Evolutionary conservation across 371 early-diverging fungal genomes (phyloP), one percentile per base, ranked within the genome.

Genomic region (Chytridiales sp.): DNA sequence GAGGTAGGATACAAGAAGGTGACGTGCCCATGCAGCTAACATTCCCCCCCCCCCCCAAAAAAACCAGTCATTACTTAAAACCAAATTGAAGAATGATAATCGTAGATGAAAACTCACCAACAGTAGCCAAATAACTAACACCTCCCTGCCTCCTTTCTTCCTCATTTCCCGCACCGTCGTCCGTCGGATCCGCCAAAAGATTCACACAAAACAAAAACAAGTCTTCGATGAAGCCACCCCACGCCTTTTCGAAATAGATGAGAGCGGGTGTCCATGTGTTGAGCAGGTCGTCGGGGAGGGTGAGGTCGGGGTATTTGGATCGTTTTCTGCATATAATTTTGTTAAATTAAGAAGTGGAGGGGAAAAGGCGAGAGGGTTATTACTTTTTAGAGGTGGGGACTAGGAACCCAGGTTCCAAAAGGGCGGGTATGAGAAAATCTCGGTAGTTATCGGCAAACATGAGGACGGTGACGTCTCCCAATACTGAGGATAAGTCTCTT

Each of bases 161-260:
- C 3, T 50, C 47, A 17, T n/a, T 29, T 11, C 29, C 54, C 11
- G 27, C 50, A 22, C 26, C 48, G 6, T 48, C 40, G 19, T 41
- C 26, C 0, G 52, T 17, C 15, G 57, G 47, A 15, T 46, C 61
- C 17, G 49, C 53, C 13, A 57, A 17, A 8, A 68, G 29, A n/a
- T n/a, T n/a, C n/a, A n/a, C n/a, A n/a, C n/a, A n/a, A n/a, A n/a
- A n/a, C n/a, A n/a, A n/a, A n/a, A n/a, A n/a, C 24, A 72, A 30
- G 13, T 72, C 72, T 29, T 72, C 64, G 8, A 38, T 5, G 36
- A 72, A 72, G 27, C 61, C 68, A 1, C 62, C 66, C 72, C 72
- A 72, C 22, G 60, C 46, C 0, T 26, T 9, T 41, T 68, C 66
- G 47, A 65, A 72, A 46, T 22, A n/a, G 26, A 40, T 44, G 1